These are phyloP conservation scores for Perkinsus marinus DNA, from an alignment of 169 alveolate genomes.

Conservation along the genomic window DNA sequence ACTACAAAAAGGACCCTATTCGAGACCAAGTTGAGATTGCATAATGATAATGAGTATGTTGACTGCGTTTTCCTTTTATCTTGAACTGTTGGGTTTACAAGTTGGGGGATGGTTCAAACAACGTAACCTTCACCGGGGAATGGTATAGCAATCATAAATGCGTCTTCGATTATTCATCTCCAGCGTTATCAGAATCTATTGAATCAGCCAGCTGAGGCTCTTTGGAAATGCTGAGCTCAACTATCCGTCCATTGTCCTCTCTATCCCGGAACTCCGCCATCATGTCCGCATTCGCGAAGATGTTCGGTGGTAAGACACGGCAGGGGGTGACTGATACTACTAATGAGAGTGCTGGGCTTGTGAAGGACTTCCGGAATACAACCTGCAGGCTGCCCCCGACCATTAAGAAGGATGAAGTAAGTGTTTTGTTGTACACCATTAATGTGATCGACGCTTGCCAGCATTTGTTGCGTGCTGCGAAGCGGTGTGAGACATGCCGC, in stretches of 20 bases:
- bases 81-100: too few relatives aligned
- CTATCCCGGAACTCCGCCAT: too few relatives aligned
- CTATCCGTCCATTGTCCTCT: too few relatives aligned
- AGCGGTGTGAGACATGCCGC: neutral
- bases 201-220: too few relatives aligned
- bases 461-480: neutral
- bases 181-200: too few relatives aligned
- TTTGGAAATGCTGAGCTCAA: too few relatives aligned
- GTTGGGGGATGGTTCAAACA: too few relatives aligned
- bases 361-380: neutral
- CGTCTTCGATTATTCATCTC: too few relatives aligned
- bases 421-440: neutral
- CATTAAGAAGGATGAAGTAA: neutral
- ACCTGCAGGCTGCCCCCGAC: neutral
- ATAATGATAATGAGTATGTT: neutral
- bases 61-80: neutral
- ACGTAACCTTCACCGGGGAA: too few relatives aligned
- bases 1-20: neutral
- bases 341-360: neutral
- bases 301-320: neutral
- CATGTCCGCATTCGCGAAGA: neutral
- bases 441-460: neutral
- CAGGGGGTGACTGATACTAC: neutral
- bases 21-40: neutral
- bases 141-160: too few relatives aligned